These are phyloP conservation scores for Salvia sclarea DNA, from an alignment of 305 asterid species.

Conservation along the genomic window DNA sequence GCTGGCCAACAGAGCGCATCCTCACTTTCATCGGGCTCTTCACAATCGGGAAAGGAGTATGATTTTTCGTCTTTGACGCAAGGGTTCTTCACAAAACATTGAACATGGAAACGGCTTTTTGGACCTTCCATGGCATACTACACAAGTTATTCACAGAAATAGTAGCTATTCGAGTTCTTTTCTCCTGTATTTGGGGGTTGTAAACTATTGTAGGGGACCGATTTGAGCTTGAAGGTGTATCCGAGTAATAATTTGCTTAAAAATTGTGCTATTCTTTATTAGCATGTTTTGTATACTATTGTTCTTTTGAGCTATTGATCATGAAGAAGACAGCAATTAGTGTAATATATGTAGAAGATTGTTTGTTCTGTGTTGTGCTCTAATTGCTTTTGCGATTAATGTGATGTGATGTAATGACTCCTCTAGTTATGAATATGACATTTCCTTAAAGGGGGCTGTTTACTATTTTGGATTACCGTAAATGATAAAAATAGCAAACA, in stretches of 20 bases:
- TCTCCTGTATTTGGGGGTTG: constrained; percentile 42
- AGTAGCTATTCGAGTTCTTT: constrained; percentile 31
- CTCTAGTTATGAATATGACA: background rate
- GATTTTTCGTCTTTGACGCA: constrained; percentile 91
- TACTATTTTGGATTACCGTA: too few relatives aligned
- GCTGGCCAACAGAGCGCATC: constrained; percentile 42
- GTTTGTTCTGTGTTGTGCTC: background rate
- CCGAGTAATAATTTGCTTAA: constrained; percentile 41
- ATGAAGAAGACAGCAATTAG: constrained; percentile 19
- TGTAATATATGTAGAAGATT: constrained; percentile 20
- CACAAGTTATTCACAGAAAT: constrained; percentile 32
- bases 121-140: constrained; percentile 14
- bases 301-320: constrained; percentile 19
- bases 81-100: constrained; percentile 50
- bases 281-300: constrained; percentile 44
- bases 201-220: constrained; percentile 48
- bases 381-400: background rate
- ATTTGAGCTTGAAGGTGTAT: constrained; percentile 42
- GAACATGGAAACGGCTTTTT: constrained; percentile 28
- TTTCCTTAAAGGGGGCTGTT: too few relatives aligned
- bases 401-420: background rate
- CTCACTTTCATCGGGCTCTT: constrained; percentile 50
- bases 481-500: too few relatives aligned
- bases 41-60: constrained; percentile 65
- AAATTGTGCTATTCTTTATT: constrained; percentile 47